Evolutionary conservation across 78 protist species (phyloP), one percentile per base, ranked within the genome.

Genomic region (Fonticula alba): DNA sequence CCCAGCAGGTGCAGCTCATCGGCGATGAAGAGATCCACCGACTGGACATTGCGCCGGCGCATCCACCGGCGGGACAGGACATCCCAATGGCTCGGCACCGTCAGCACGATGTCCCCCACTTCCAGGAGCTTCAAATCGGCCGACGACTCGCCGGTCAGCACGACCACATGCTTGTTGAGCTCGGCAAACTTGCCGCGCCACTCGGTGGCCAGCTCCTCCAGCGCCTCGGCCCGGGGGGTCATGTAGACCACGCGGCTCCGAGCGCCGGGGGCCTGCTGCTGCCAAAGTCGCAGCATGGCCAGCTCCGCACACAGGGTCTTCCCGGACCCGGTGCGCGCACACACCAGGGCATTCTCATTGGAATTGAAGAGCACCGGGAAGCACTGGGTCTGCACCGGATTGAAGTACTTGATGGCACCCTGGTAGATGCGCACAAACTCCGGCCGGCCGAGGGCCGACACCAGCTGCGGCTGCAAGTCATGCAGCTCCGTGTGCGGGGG

Each of bases 311-410:
- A 75, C 38, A 86, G 58, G 9, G 97, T 92, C 71, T 91, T 92
- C 27, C 99, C 99, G 11, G 83, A 54, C 36, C 93, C 94, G 3
- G 95, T 71, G 27, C 97, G 98, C 19, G 97, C 98, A 0, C 92
- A 82, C 5, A 95, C 32, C 11, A 95, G 65, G 3, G 69, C 70
- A 59, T 68, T 81, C 33, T 76, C 88, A 58, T 85, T 86, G 15
- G 73, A 33, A 50, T 64, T 58, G 74, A 53, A 92, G 24, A 89
- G 70, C 37, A 82, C 29, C 15, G 62, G 61, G 79, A 92, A 92
- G 35, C 60, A 71, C 70, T 90, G 94, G 20, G 62, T 13, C 73
- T 37, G 50, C n/a, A n/a, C n/a, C n/a, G n/a, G n/a, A n/a, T n/a
- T n/a, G n/a, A n/a, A n/a, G n/a, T n/a, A n/a, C n/a, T n/a, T n/a